Evolutionary conservation across 2,329 filamentous ascomycete species (phyloP).

Genomic region (Colletotrichum eremochloae): DNA sequence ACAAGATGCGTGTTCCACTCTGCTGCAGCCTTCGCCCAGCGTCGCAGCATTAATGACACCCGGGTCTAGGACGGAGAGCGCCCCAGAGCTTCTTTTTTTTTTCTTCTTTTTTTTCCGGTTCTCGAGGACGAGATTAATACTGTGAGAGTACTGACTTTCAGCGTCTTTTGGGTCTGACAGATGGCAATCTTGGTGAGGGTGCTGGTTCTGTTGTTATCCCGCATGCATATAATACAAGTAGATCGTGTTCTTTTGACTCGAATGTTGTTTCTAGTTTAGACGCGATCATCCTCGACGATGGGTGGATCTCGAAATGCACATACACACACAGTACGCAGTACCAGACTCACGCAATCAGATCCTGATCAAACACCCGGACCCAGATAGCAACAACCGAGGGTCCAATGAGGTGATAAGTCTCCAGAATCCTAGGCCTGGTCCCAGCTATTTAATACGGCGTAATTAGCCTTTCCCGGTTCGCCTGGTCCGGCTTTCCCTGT

Average conservation of each 20-base stretch:
- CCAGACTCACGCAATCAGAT: slow-evolving; percentile 6
- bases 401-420: slow-evolving; percentile 25
- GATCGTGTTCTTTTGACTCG: too few species aligned
- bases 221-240: neutral
- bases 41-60: slow-evolving; percentile 35
- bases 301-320: neutral
- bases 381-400: slow-evolving; percentile 18
- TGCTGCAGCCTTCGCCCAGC: slow-evolving; percentile 29
- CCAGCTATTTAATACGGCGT: slow-evolving; percentile 26
- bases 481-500: slow-evolving; percentile 30
- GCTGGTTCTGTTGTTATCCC: too few species aligned
- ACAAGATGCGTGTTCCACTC: slow-evolving; percentile 18
- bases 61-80: neutral
- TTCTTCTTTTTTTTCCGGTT: neutral
- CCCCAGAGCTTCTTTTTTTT: neutral
- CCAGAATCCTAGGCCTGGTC: slow-evolving; percentile 4
- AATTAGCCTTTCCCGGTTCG: slow-evolving; percentile 40
- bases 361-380: slow-evolving; percentile 3
- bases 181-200: neutral
- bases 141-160: neutral
- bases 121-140: neutral
- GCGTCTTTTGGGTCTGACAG: neutral
- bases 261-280: neutral
- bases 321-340: too few species aligned
- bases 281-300: neutral